Conservation (phyloP, 2,329 filamentous ascomycete genomes). For the Myotisia sp. region DNA sequence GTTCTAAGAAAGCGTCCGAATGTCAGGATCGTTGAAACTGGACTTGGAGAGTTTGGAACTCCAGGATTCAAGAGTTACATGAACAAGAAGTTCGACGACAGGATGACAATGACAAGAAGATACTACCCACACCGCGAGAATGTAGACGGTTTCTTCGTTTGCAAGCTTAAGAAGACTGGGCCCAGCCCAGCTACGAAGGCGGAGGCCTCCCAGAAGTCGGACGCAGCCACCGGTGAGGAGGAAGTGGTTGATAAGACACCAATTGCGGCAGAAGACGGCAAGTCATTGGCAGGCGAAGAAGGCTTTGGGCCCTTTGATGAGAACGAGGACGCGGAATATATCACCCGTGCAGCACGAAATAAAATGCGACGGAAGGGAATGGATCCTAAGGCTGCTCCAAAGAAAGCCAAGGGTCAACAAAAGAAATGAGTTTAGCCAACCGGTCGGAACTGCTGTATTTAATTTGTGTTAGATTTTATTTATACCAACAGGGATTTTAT, state of each 20-base stretch:
- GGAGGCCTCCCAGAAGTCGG: slow-evolving; percentile 13
- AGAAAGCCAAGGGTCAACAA: slow-evolving; percentile 17
- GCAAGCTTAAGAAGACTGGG: slow-evolving; percentile 88
- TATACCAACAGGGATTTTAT: too few species aligned
- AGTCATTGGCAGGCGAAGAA: slow-evolving; percentile 32
- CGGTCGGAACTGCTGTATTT: too few species aligned
- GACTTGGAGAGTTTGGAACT: slow-evolving; percentile 67
- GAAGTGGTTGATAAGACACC: slow-evolving; percentile 54
- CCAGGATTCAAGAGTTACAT: slow-evolving; percentile 84
- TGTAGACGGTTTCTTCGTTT: slow-evolving; percentile 96
- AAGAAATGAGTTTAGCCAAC: slow-evolving; percentile 15
- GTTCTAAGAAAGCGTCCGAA: slow-evolving; percentile 84
- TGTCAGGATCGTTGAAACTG: slow-evolving; percentile 82
- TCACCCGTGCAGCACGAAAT: slow-evolving; percentile 58
- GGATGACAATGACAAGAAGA: slow-evolving; percentile 65
- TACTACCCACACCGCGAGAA: slow-evolving; percentile 90
- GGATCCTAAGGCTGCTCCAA: slow-evolving; percentile 48
- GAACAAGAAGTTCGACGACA: slow-evolving; percentile 81
- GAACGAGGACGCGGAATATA: slow-evolving; percentile 55
- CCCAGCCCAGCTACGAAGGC: slow-evolving; percentile 44
- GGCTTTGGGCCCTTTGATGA: slow-evolving; percentile 63
- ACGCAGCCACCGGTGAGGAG: slow-evolving; percentile 27
- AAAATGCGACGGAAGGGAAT: slow-evolving; percentile 60
- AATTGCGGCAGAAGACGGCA: slow-evolving; percentile 35
- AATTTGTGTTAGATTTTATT: too few species aligned